Conservation (phyloP, 2,329 filamentous ascomycete genomes). For the Diaporthe ampelina region DNA sequence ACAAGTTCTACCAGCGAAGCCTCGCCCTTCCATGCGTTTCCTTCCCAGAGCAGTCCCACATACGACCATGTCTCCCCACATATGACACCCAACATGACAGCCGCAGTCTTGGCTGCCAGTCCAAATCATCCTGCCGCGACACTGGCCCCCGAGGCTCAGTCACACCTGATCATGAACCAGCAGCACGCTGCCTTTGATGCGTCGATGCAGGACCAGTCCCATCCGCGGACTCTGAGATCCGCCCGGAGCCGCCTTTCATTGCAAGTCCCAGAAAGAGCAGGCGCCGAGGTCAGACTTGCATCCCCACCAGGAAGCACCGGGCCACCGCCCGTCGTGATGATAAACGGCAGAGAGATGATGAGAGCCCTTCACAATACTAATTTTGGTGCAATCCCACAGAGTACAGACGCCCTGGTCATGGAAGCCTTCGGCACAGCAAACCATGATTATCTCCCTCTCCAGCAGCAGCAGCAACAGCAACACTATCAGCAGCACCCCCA, state of each 20-base stretch:
- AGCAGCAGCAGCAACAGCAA: conserved; percentile 28
- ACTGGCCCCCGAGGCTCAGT: conserved; percentile 23
- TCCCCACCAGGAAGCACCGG: conserved; percentile 44
- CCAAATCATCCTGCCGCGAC: not conserved
- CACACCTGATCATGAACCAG: conserved; percentile 17
- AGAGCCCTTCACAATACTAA: not conserved
- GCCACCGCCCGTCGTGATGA: conserved; percentile 47
- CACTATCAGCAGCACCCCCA: conserved; percentile 27
- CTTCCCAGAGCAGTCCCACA: conserved; percentile 60
- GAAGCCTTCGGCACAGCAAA: not conserved
- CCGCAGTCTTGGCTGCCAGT: conserved; percentile 22
- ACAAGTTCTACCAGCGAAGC: conserved; percentile 57
- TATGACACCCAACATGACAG: conserved; percentile 10
- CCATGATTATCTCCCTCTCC: conserved; percentile 19
- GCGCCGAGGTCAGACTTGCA: conserved; percentile 50
- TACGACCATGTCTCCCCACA: conserved; percentile 34
- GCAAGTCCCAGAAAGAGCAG: conserved; percentile 66
- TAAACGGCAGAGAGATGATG: conserved; percentile 49
- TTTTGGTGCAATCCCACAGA: not conserved
- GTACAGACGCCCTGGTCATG: not conserved
- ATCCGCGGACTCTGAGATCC: conserved; percentile 41
- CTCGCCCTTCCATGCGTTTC: conserved; percentile 77
- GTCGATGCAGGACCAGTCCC: conserved; percentile 25
- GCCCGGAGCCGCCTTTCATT: conserved; percentile 69
- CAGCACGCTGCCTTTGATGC: conserved; percentile 29